phyloP scores from a whole-genome alignment of 345 rosid genomes.

The Theobroma cacao region DNA sequence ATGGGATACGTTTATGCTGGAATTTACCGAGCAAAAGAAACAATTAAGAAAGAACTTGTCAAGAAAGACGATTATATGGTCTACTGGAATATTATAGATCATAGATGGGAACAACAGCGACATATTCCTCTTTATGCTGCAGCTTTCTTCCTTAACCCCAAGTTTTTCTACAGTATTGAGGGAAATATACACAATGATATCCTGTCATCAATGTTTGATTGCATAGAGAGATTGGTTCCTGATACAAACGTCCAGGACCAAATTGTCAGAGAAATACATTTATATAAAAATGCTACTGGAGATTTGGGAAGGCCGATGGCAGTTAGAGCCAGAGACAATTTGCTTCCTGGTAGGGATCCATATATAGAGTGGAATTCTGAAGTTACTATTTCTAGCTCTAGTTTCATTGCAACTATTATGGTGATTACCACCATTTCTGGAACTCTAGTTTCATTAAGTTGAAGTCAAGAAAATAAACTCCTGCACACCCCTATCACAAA shows the following conservation, averaged over 20 bases:
- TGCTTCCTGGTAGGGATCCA: conserved; percentile 61
- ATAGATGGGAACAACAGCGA: conserved; percentile 65
- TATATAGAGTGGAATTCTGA: neutral
- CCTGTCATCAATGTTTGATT: conserved; percentile 66
- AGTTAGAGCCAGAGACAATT: conserved; percentile 69
- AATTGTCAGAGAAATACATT: conserved; percentile 61
- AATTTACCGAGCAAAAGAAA: conserved; percentile 74
- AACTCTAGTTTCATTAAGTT: neutral
- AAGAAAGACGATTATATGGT: conserved; percentile 62
- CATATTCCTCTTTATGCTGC: conserved; percentile 82
- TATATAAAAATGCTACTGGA: conserved; percentile 75
- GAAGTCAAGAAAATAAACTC: neutral
- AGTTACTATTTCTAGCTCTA: neutral
- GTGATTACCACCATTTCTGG: neutral
- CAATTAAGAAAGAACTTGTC: conserved; percentile 69
- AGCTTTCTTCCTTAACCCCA: conserved; percentile 94
- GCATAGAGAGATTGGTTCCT: conserved; percentile 81
- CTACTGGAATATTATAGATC: conserved; percentile 85
- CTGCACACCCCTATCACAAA: neutral
- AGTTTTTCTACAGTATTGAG: conserved; percentile 65
- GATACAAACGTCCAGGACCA: conserved; percentile 71
- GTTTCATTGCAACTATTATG: conserved; percentile 1
- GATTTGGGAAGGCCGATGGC: conserved; percentile 91
- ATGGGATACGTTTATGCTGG: conserved; percentile 90
- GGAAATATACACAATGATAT: conserved; percentile 66